These are phyloP conservation scores for Kodamaea plutei DNA, from an alignment of 1,139 yeast species.

Conservation along the genomic window DNA sequence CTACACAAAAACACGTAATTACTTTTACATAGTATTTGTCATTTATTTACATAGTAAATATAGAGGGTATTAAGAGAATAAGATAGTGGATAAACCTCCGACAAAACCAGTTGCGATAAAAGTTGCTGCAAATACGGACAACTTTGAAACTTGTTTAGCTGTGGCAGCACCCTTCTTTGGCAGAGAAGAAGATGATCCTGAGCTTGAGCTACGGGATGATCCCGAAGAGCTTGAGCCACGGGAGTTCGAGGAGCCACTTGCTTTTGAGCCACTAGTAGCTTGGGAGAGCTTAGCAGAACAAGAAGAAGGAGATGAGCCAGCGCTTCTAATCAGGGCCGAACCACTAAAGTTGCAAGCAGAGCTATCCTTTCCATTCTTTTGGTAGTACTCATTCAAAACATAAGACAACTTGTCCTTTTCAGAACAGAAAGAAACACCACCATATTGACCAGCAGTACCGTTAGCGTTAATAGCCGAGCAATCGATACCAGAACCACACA, in stretches of 20 bases:
- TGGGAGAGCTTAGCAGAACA: conserved; percentile 28
- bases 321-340: conserved; percentile 30
- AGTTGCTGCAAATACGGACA: conserved; percentile 29
- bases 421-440: conserved; percentile 39
- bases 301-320: conserved; percentile 25
- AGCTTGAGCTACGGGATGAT: conserved; percentile 21
- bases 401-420: conserved; percentile 38
- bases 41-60: conserved; percentile 1
- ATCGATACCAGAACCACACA: conserved; percentile 30
- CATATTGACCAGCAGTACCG: conserved; percentile 38
- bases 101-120: conserved; percentile 32
- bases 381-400: conserved; percentile 39
- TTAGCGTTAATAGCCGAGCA: conserved; percentile 36
- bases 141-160: conserved; percentile 24
- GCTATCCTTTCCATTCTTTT: conserved; percentile 21
- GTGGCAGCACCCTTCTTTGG: conserved; percentile 19
- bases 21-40: too few relatives aligned
- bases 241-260: conserved; percentile 16
- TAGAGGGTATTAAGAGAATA: conserved; percentile 18
- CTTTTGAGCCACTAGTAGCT: conserved; percentile 19
- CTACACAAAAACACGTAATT: too few relatives aligned
- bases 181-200: conserved; percentile 21
- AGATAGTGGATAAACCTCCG: conserved; percentile 37
- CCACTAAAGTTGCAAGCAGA: conserved; percentile 43
- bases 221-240: conserved; percentile 27